Evolutionary conservation across 768 basidiomycete genomes (phyloP).

Genomic region (Clitopilus hobsonii): DNA sequence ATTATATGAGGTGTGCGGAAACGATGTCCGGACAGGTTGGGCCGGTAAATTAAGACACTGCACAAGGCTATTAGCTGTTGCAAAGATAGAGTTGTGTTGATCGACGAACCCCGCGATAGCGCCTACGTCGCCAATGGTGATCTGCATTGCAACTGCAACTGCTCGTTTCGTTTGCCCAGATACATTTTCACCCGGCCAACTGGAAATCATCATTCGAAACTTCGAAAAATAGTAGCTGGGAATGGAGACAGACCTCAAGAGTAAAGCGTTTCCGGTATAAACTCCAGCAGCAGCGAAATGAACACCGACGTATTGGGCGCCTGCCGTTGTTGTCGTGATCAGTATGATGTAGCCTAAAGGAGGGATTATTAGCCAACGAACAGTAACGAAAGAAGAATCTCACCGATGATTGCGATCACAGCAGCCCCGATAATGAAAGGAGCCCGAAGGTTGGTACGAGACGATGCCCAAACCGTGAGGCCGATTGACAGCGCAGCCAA

Average conservation of each 20-base stretch:
- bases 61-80: neutral
- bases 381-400: constrained; percentile 4
- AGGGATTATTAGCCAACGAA: neutral
- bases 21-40: constrained; percentile 36
- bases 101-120: constrained; percentile 43
- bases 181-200: constrained; percentile 67
- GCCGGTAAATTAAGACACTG: constrained; percentile 55
- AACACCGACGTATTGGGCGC: constrained; percentile 53
- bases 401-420: constrained; percentile 49
- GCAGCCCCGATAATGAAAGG: constrained; percentile 50
- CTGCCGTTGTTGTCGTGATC: constrained; percentile 38
- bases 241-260: constrained; percentile 38
- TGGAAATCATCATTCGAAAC: constrained; percentile 8
- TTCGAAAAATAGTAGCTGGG: neutral
- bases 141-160: constrained; percentile 58
- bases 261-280: constrained; percentile 53
- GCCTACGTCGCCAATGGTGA: constrained; percentile 57
- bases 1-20: constrained; percentile 56
- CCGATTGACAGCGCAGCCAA: constrained; percentile 47
- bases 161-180: constrained; percentile 65
- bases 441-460: constrained; percentile 38
- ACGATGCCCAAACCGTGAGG: constrained; percentile 47
- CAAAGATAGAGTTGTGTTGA: neutral
- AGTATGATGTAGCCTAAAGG: constrained; percentile 52
- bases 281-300: constrained; percentile 52